Evolutionary conservation across 106 monocot species (phyloP).

Genomic region (Amphibolis antarctica): DNA sequence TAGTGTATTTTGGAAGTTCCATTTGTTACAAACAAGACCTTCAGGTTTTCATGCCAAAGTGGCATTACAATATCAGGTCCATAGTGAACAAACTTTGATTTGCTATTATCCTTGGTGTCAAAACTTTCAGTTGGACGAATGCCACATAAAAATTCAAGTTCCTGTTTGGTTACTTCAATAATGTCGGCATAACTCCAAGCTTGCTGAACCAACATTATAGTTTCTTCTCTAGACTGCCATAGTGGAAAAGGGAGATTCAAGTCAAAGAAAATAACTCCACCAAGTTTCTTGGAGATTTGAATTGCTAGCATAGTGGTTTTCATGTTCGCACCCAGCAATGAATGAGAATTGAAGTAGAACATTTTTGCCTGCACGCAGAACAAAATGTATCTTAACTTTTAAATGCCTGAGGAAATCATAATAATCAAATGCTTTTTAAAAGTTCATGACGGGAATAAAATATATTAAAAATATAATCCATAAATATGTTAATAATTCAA

Average conservation of each 20-base stretch:
- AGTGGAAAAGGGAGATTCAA: slow-evolving; percentile 63
- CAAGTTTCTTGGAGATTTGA: slow-evolving; percentile 45
- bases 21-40: slow-evolving; percentile 75
- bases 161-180: slow-evolving; percentile 78
- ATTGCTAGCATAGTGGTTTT: slow-evolving; percentile 59
- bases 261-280: slow-evolving; percentile 64
- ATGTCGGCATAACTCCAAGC: slow-evolving; percentile 63
- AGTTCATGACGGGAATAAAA: too few species aligned
- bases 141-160: slow-evolving; percentile 64
- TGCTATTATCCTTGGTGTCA: slow-evolving; percentile 60
- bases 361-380: slow-evolving; percentile 63
- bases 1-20: slow-evolving; percentile 86
- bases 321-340: slow-evolving; percentile 43
- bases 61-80: slow-evolving; percentile 37
- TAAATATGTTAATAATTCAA: too few species aligned
- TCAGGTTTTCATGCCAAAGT: slow-evolving; percentile 69
- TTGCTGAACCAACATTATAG: slow-evolving; percentile 37
- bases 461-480: too few species aligned
- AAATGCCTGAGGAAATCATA: too few species aligned
- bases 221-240: slow-evolving; percentile 62
- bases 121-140: slow-evolving; percentile 49
- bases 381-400: not conserved
- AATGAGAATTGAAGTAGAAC: slow-evolving; percentile 84
- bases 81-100: slow-evolving; percentile 57
- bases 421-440: too few species aligned